A percentile compares a stretch with the other conserved stretches of the same genome.
Conservation (phyloP, 805 yeast genomes). For the Starmerella apis region DNA sequence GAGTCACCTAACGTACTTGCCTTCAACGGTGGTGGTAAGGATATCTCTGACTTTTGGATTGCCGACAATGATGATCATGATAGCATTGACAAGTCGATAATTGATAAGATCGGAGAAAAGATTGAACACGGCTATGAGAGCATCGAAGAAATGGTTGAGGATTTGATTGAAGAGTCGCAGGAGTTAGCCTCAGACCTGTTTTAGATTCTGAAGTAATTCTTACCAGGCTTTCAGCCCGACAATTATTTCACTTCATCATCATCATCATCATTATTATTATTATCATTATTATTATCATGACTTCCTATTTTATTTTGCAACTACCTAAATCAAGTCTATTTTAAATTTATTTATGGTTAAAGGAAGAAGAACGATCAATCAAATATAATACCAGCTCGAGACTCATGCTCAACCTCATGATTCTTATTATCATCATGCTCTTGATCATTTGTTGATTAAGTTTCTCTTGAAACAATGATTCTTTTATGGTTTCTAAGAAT, state of each 20-base stretch:
- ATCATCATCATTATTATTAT: background rate
- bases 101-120: constrained; percentile 11
- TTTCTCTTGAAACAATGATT: too few species aligned
- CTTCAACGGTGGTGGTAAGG: constrained; percentile 51
- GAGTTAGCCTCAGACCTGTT: constrained; percentile 12
- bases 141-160: constrained; percentile 13
- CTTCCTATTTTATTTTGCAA: background rate
- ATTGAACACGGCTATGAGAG: constrained; percentile 12
- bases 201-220: background rate
- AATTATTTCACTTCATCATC: too few species aligned
- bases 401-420: too few species aligned
- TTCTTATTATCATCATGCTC: too few species aligned
- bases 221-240: too few species aligned
- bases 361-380: too few species aligned
- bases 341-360: too few species aligned
- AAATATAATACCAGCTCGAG: too few species aligned
- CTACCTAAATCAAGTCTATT: background rate
- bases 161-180: constrained; percentile 17
- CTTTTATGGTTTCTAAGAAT: too few species aligned
- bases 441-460: too few species aligned
- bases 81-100: background rate
- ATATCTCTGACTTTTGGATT: constrained; percentile 43
- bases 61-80: constrained; percentile 4
- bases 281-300: background rate
- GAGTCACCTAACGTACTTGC: constrained; percentile 50